phyloP scores from a whole-genome alignment of 2,329 filamentous ascomycete species.

The Hypoxylon sp. region DNA sequence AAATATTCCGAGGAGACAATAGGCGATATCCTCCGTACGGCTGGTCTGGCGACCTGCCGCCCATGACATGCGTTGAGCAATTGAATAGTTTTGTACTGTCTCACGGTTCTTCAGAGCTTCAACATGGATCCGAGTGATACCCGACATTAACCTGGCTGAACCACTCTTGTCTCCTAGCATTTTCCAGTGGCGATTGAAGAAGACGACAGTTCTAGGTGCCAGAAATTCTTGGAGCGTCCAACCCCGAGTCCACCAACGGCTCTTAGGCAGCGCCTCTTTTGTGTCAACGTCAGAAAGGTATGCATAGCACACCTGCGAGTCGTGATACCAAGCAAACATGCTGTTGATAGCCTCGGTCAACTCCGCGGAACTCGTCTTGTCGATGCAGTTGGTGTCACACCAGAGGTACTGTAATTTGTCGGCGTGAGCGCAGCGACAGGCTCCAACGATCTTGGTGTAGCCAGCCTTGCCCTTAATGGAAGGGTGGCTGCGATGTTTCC shows the following conservation, averaged over 20 bases:
- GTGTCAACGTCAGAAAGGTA: slow-evolving; percentile 50
- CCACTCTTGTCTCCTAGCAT: slow-evolving; percentile 28
- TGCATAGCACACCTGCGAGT: slow-evolving; percentile 51
- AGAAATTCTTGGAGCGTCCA: slow-evolving; percentile 49
- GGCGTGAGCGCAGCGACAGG: slow-evolving; percentile 46
- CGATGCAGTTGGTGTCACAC: slow-evolving; percentile 56
- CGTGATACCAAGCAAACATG: slow-evolving; percentile 52
- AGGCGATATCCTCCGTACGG: slow-evolving; percentile 56
- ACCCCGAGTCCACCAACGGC: slow-evolving; percentile 46
- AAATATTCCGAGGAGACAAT: slow-evolving; percentile 59
- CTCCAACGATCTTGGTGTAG: slow-evolving; percentile 51
- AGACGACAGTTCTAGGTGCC: slow-evolving; percentile 41
- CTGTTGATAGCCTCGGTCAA: slow-evolving; percentile 54
- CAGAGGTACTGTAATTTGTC: slow-evolving; percentile 50
- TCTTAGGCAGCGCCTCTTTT: slow-evolving; percentile 20
- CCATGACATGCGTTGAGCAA: slow-evolving; percentile 57
- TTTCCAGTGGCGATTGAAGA: slow-evolving; percentile 39
- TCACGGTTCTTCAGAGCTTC: slow-evolving; percentile 31
- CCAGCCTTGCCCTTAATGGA: slow-evolving; percentile 45
- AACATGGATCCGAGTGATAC: slow-evolving; percentile 40
- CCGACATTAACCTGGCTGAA: slow-evolving; percentile 22
- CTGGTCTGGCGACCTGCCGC: slow-evolving; percentile 51
- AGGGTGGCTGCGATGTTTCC: slow-evolving; percentile 38
- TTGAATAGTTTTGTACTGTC: slow-evolving; percentile 38
- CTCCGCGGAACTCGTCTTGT: slow-evolving; percentile 52